Percentiles rank a stretch among this genome's conserved stretches.
These are phyloP conservation scores for Oryza meridionalis DNA, from an alignment of 176 grass and related monocot genomes.

Conservation along the genomic window DNA sequence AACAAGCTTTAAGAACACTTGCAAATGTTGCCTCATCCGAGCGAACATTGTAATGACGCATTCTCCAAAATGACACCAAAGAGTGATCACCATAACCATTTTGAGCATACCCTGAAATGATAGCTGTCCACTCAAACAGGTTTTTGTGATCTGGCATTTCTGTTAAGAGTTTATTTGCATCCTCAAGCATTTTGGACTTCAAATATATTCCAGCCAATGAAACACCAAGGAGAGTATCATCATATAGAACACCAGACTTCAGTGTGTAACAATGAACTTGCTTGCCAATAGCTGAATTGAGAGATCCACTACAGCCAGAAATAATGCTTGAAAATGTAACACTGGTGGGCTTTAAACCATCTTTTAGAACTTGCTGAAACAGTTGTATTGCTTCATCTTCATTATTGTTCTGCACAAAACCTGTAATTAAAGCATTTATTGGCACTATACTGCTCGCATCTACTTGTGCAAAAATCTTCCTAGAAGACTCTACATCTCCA, in stretches of 20 bases:
- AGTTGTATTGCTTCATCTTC: slow-evolving; percentile 54
- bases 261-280: slow-evolving; percentile 60
- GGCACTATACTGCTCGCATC: slow-evolving; percentile 56
- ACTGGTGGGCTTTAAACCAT: slow-evolving; percentile 55
- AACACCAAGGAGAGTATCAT: slow-evolving; percentile 54
- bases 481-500: slow-evolving; percentile 57
- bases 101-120: slow-evolving; percentile 87
- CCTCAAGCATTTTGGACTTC: slow-evolving; percentile 62
- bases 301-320: slow-evolving; percentile 49
- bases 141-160: slow-evolving; percentile 59
- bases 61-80: slow-evolving; percentile 63
- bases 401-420: slow-evolving; percentile 63
- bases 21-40: slow-evolving; percentile 65
- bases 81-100: slow-evolving; percentile 65
- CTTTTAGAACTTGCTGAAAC: slow-evolving; percentile 52
- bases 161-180: slow-evolving; percentile 56
- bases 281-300: slow-evolving; percentile 49
- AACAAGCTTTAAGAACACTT: slow-evolving; percentile 78
- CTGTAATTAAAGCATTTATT: slow-evolving; percentile 62
- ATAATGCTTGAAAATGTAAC: slow-evolving; percentile 69
- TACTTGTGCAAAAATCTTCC: slow-evolving; percentile 58
- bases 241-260: slow-evolving; percentile 59
- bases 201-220: slow-evolving; percentile 62
- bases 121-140: slow-evolving; percentile 62
- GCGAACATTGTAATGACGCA: slow-evolving; percentile 47